A percentile compares a stretch with the other conserved stretches of the same genome.
Evolutionary conservation across 257 asterid genomes (phyloP).

Genomic region (Salvia splendens): DNA sequence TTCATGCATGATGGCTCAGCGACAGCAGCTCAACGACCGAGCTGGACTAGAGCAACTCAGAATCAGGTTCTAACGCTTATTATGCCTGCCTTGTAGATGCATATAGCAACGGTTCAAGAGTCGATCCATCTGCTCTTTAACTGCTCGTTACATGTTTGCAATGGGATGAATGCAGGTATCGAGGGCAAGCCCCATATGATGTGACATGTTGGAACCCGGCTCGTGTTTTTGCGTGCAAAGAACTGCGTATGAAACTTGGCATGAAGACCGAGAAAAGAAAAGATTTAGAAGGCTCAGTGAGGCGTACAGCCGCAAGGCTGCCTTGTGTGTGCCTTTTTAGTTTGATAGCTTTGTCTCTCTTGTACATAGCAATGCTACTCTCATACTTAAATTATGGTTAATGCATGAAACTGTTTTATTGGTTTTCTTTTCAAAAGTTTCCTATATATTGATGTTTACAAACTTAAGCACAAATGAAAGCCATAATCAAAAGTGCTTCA

Average conservation of each 20-base stretch:
- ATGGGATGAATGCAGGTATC: slow-evolving; percentile 45
- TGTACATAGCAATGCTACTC: slow-evolving; percentile 28
- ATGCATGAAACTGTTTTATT: neutral
- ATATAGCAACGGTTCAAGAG: neutral
- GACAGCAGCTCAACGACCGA: slow-evolving; percentile 42
- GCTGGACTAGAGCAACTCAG: slow-evolving; percentile 45
- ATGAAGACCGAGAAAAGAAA: neutral
- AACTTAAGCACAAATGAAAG: too few relatives aligned
- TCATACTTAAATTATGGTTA: neutral
- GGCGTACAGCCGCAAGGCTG: slow-evolving; percentile 33
- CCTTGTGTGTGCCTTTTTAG: slow-evolving; percentile 9
- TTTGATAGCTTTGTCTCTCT: slow-evolving; percentile 19
- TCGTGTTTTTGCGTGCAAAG: too few relatives aligned
- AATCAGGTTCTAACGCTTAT: slow-evolving; percentile 59
- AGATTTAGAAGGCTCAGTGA: neutral
- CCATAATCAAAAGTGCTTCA: too few relatives aligned
- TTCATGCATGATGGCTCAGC: slow-evolving; percentile 62
- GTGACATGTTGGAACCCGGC: neutral
- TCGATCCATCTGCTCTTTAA: neutral
- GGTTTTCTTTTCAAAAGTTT: neutral
- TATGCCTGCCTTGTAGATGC: neutral
- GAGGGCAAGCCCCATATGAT: slow-evolving; percentile 80
- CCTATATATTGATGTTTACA: neutral
- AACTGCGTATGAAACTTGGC: neutral
- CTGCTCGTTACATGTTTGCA: too few relatives aligned